Evolutionary conservation across 177 flowering plant species (phyloP), one percentile per base, ranked within the genome.

Genomic region (Vitis hybrid): DNA sequence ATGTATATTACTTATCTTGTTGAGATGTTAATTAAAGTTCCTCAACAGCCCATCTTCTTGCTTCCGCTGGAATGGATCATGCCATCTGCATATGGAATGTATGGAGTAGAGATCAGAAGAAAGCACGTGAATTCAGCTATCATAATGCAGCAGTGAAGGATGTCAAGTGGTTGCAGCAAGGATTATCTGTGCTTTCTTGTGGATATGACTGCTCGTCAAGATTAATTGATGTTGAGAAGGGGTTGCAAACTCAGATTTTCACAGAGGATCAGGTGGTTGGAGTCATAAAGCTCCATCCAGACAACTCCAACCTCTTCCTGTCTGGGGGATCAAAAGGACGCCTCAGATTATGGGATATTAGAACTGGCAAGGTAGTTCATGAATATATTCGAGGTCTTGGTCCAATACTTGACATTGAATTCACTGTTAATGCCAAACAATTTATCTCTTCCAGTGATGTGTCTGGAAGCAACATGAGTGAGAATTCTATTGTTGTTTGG

Each of bases 51-150:
- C 97, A 94, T 81, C 96, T 96, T 68, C 94, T 96, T 81, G 97
- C 99, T 76, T 96, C 98, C 72, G 95, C 97, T 62, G 95, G 95
- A 78, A 85, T 94, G 97, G 99, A 94, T 81, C 78, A 82, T 17
- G 61, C 75, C 15, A 77, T 92, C 66, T 84, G 79, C 80, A 80
- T 94, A 70, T 96, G 99, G 97, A 94, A 96, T 79, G 93, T 88
- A 11, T 96, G 97, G 98, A 86, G 82, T 78, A 78, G 64, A 67
- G 81, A 80, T 77, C 81, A 91, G 80, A 85, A 76, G 75, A 79
- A 77, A 76, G 91, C 90, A 23, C 80, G 88, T n/a, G 72, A 79
- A 3, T 78, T 89, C 14, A 82, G 52, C 66, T 76, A 52, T 74
- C 99, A 96, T 73, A 84, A 69, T 69, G 89, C 93, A 13, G 93